Evolutionary conservation across 2,329 filamentous ascomycete genomes (phyloP).

Genomic region (Aspergillus fischeri): DNA sequence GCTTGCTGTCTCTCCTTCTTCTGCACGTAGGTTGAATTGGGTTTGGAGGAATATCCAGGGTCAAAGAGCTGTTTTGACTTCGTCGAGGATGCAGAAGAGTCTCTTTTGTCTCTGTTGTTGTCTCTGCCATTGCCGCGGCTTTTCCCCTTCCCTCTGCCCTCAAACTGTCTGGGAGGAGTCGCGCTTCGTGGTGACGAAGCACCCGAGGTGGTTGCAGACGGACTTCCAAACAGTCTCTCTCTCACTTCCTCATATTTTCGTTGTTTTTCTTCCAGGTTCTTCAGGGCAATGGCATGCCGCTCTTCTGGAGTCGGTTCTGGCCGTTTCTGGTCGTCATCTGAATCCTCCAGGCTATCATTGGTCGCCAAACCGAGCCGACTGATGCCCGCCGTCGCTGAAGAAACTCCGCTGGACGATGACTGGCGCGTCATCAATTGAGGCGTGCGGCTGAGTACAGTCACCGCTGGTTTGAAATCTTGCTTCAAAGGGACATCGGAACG

Average conservation of each 20-base stretch:
- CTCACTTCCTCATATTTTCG: constrained; percentile 83
- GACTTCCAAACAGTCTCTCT: constrained; percentile 77
- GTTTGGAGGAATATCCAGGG: constrained; percentile 65
- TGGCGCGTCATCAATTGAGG: constrained; percentile 63
- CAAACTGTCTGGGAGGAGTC: constrained; percentile 51
- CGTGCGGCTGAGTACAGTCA: constrained; percentile 82
- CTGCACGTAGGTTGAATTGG: constrained; percentile 49
- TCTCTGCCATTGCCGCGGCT: constrained; percentile 48
- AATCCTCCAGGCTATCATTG: constrained; percentile 58
- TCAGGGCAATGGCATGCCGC: constrained; percentile 70
- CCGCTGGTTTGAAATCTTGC: constrained; percentile 71
- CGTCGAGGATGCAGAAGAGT: constrained; percentile 34
- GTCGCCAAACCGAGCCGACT: constrained; percentile 45
- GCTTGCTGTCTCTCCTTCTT: constrained; percentile 37
- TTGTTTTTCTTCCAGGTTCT: constrained; percentile 84
- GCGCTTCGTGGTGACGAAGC: constrained; percentile 59
- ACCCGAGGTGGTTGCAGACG: constrained; percentile 44
- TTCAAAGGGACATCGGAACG: constrained; percentile 61
- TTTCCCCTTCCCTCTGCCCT: constrained; percentile 43
- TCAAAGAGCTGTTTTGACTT: constrained; percentile 66
- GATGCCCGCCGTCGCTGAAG: constrained; percentile 41
- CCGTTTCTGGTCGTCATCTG: constrained; percentile 60
- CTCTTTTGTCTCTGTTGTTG: constrained; percentile 38
- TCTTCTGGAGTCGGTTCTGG: constrained; percentile 68
- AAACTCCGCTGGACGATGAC: constrained; percentile 38